Base-by-base conservation (phyloP, 2,329 filamentous ascomycete species). In the Aspergillus sp. region DNA sequence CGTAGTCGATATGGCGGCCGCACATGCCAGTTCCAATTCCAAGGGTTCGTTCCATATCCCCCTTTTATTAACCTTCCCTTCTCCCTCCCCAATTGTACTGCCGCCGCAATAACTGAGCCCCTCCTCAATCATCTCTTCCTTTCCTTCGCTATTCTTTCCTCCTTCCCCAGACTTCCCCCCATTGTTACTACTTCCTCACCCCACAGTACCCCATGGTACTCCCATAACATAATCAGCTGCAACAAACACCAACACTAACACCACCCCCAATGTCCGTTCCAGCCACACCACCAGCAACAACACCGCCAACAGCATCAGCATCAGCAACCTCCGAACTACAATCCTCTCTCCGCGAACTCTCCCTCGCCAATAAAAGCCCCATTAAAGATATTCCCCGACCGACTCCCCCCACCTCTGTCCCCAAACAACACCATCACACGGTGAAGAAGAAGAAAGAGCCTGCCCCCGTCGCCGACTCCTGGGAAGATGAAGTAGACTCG, bases 401-500 rank as follows among this genome's bases (percentile, higher is more conserved):
- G 23, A 44, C 19, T 3, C 72, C 67, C 48, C 53, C 58, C 8
- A 56, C 63, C 36, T 41, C 59, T 42, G 44, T 55, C n/a, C 47
- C 48, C 50, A 32, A 54, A 23, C 38, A 41, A n/a, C 39, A 42
- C n/a, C 39, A 60, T 54, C 13, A 49, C 60, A 30, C 23, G 60
- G 41, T 57, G 30, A 66, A 63, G 58, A 70, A 71, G 21, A 61
- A 61, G 30, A 71, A 77, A 58, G 77, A 78, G 42, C 58, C 66
- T 17, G 61, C 76, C 17, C 79, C 89, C 17, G 84, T 89, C 19
- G 85, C 83, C 56, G 90, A 92, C 64, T 91, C 88, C 47, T 93
- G 90, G 90, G 90, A 92, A 76, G 89, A 95, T 68, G 90, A 90
- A 58, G 82, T 83, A 32, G 75, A 81, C 36, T 81, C 78, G 11